phyloP scores from a whole-genome alignment of 2,329 filamentous ascomycete genomes.

The Fusarium oligoseptatum region DNA sequence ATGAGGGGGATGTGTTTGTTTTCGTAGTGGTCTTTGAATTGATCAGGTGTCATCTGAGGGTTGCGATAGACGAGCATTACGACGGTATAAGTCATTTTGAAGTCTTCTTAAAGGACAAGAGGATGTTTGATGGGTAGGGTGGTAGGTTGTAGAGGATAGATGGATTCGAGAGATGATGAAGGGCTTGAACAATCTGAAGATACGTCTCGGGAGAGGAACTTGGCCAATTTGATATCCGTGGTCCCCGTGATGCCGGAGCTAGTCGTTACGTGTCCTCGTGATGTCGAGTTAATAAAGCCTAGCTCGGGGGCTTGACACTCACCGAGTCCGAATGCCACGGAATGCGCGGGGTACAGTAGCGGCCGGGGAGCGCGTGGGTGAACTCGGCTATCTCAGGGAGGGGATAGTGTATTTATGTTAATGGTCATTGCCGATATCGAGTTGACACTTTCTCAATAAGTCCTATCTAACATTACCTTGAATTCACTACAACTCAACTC shows the following conservation, averaged over 20 bases:
- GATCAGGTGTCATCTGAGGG: neutral
- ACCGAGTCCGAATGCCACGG: neutral
- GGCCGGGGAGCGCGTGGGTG: neutral
- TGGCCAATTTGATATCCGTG: neutral
- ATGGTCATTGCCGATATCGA: neutral
- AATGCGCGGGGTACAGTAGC: neutral
- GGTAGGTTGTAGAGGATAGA: neutral
- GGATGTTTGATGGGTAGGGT: neutral
- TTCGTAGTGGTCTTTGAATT: constrained; percentile 9
- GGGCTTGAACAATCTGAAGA: neutral
- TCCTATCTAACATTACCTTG: neutral
- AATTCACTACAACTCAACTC: neutral
- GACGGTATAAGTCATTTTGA: neutral
- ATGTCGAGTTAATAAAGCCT: neutral
- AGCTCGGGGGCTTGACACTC: neutral
- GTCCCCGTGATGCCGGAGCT: neutral
- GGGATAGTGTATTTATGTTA: neutral
- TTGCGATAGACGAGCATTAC: constrained; percentile 2
- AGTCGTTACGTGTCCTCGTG: neutral
- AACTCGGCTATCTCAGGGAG: neutral
- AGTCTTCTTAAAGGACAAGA: neutral
- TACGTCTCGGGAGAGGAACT: neutral
- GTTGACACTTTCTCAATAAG: neutral
- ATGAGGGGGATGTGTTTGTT: constrained; percentile 11
- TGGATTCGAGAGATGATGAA: neutral